Evolutionary conservation across 805 yeast species (phyloP).

Genomic region (Candida sonorensis): DNA sequence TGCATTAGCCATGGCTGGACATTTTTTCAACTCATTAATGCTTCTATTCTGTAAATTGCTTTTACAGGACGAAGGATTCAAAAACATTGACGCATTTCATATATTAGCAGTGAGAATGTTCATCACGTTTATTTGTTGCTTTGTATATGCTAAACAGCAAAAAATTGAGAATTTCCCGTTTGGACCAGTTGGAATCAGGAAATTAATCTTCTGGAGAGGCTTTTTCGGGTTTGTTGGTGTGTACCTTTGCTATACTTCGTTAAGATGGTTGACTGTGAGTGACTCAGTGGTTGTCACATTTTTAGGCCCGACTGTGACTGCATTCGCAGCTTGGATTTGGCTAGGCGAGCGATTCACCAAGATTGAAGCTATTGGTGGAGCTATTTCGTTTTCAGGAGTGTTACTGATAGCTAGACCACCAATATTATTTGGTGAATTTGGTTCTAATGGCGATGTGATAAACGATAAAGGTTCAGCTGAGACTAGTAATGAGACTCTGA

Average conservation of each 20-base stretch:
- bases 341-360: constrained; percentile 56
- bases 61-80: constrained; percentile 51
- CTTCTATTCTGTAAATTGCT: constrained; percentile 58
- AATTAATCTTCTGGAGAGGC: constrained; percentile 38
- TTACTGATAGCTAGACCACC: constrained; percentile 69
- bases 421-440: constrained; percentile 44
- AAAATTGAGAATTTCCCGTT: constrained; percentile 11
- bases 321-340: constrained; percentile 58
- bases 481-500: constrained; percentile 12
- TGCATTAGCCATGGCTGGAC: constrained; percentile 46
- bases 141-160: constrained; percentile 33
- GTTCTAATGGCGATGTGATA: constrained; percentile 17
- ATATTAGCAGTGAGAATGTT: constrained; percentile 65
- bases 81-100: constrained; percentile 49
- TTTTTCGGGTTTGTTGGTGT: constrained; percentile 67
- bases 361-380: constrained; percentile 57
- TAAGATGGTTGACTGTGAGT: constrained; percentile 61
- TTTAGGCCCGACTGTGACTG: constrained; percentile 66
- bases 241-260: constrained; percentile 61
- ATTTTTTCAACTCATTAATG: constrained; percentile 67
- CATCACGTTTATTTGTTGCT: constrained; percentile 52
- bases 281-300: constrained; percentile 78
- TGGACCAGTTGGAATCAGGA: constrained; percentile 3
- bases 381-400: constrained; percentile 62
- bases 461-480: too few relatives aligned